A percentile compares a stretch with the other conserved stretches of the same genome.
Conservation (phyloP, 2,329 filamentous ascomycete genomes). For the Colletotrichum somersetense region DNA sequence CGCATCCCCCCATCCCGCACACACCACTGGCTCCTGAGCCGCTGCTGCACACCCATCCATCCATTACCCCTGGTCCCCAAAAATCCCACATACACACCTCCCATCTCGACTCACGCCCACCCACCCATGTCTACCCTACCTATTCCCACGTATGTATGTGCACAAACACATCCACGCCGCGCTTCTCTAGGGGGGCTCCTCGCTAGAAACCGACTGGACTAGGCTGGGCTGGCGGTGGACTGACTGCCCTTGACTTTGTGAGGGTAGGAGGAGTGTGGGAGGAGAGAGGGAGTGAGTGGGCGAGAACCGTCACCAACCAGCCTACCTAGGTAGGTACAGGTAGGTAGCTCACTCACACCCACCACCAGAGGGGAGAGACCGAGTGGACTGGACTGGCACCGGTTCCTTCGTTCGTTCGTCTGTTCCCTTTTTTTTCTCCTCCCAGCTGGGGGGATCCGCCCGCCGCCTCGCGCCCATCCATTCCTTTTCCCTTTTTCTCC, state of each 20-base stretch:
- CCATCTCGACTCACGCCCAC: constrained; percentile 2
- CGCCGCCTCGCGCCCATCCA: constrained; percentile 42
- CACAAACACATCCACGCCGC: constrained; percentile 24
- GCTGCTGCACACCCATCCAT: constrained; percentile 23
- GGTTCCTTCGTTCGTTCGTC: constrained; percentile 35
- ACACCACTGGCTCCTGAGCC: constrained; percentile 34
- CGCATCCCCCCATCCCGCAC: constrained; percentile 17
- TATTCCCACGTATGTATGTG: background rate
- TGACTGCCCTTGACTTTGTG: background rate
- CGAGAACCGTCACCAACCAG: background rate
- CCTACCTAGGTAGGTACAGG: background rate
- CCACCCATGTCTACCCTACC: background rate
- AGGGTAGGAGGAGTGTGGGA: constrained; percentile 6
- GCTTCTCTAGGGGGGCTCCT: constrained; percentile 26
- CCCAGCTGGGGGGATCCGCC: constrained; percentile 10
- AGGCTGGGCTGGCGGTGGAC: constrained; percentile 4
- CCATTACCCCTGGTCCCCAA: background rate
- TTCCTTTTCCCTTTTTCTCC: constrained; percentile 48
- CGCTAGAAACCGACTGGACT: constrained; percentile 23
- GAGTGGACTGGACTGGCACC: constrained; percentile 31
- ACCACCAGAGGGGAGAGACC: constrained; percentile 25
- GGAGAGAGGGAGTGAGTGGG: background rate
- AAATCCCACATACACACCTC: background rate
- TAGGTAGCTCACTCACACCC: background rate
- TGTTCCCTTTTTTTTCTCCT: constrained; percentile 30